phyloP scores from a whole-genome alignment of 2,329 filamentous ascomycete species.

The Penicillium sp. region DNA sequence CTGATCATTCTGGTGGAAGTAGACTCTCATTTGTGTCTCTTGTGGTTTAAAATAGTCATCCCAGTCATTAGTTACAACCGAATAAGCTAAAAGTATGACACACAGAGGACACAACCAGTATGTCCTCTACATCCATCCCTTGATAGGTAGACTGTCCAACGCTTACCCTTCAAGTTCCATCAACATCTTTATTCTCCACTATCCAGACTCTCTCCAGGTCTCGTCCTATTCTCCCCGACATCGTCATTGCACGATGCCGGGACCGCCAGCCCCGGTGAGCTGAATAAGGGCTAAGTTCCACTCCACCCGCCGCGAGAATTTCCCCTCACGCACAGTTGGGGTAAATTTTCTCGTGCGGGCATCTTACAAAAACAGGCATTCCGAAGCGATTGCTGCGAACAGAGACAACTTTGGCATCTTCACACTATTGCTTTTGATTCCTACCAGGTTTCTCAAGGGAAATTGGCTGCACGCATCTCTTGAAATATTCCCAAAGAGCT shows the following conservation, averaged over 20 bases:
- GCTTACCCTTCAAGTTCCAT: neutral
- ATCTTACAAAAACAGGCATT: neutral
- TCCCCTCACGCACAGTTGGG: constrained; percentile 36
- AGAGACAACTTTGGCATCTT: neutral
- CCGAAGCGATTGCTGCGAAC: neutral
- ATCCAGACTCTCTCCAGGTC: neutral
- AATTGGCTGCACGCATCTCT: too few relatives aligned
- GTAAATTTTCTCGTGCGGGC: constrained; percentile 20
- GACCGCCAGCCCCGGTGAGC: constrained; percentile 23
- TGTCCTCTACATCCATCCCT: neutral
- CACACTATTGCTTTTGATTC: neutral
- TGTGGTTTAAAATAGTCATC: neutral
- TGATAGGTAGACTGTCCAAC: neutral
- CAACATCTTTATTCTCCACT: neutral
- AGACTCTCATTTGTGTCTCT: too few relatives aligned
- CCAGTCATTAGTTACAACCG: neutral
- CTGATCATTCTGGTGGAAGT: neutral
- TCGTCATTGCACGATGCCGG: constrained; percentile 16
- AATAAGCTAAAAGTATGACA: neutral
- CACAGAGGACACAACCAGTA: neutral
- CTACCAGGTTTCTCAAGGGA: neutral
- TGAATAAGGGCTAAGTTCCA: constrained; percentile 15
- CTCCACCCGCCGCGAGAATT: constrained; percentile 16
- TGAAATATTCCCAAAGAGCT: too few relatives aligned
- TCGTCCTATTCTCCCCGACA: constrained; percentile 7